Percentiles rank a stretch among this genome's conserved stretches.
phyloP scores from a whole-genome alignment of 768 basidiomycete genomes.

The Lactarius indigo region DNA sequence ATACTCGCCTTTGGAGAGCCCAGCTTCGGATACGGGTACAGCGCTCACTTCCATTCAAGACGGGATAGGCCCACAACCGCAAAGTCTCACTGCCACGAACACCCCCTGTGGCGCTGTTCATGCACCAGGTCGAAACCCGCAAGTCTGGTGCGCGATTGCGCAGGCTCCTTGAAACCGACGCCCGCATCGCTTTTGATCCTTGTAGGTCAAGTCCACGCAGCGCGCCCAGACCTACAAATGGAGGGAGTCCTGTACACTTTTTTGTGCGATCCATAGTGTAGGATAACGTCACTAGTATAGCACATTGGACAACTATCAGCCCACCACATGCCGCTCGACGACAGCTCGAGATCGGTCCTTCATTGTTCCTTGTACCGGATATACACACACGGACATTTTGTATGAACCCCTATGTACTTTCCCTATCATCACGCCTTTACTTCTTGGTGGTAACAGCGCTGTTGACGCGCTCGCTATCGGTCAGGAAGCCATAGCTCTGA shows the following conservation, averaged over 20 bases:
- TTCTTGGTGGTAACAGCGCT: neutral
- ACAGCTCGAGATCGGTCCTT: neutral
- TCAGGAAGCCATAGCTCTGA: constrained; percentile 15
- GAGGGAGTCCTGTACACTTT: neutral
- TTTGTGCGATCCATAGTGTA: neutral
- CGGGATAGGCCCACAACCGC: constrained; percentile 32
- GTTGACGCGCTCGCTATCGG: constrained; percentile 4
- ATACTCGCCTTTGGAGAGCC: neutral
- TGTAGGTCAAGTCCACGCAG: neutral
- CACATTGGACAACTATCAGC: neutral
- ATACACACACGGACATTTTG: neutral
- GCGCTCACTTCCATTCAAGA: constrained; percentile 43
- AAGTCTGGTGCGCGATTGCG: neutral
- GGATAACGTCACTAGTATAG: neutral
- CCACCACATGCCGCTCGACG: neutral
- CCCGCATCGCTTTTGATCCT: neutral
- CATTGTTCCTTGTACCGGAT: neutral
- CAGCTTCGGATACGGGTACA: neutral
- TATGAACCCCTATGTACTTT: neutral
- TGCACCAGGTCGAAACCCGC: neutral
- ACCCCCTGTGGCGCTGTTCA: neutral
- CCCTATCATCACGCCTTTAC: neutral
- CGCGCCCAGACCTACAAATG: neutral
- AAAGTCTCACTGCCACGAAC: neutral
- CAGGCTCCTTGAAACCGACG: neutral